phyloP scores from a whole-genome alignment of 805 yeast species.

The Wickerhamomyces alni region DNA sequence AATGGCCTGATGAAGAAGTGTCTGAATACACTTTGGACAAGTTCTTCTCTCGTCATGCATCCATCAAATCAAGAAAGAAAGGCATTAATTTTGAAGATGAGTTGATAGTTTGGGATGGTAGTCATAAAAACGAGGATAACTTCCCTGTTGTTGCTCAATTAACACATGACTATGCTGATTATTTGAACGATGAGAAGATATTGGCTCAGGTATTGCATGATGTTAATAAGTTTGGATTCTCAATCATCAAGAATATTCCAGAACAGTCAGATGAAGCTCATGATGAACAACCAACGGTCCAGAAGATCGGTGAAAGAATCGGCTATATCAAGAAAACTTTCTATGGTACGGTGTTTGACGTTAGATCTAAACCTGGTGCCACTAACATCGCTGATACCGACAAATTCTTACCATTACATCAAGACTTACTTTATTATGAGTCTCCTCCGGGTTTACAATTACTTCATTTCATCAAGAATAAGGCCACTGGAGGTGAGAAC shows the following conservation, averaged over 20 bases:
- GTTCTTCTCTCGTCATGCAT: conserved; percentile 42
- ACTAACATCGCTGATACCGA: conserved; percentile 67
- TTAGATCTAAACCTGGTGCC: conserved; percentile 45
- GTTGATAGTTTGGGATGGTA: conserved; percentile 42
- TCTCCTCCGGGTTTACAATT: conserved; percentile 78
- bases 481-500: conserved; percentile 59
- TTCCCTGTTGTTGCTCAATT: conserved; percentile 10
- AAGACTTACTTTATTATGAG: conserved; percentile 72
- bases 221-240: conserved; percentile 51
- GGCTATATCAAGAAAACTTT: conserved; percentile 70
- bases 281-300: conserved; percentile 28
- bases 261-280: conserved; percentile 26
- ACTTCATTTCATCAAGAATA: conserved; percentile 51
- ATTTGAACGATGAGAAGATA: conserved; percentile 8
- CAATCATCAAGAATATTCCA: conserved; percentile 50
- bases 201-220: conserved; percentile 35
- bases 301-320: conserved; percentile 43
- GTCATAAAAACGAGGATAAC: conserved; percentile 5
- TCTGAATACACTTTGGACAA: conserved; percentile 33
- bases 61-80: conserved; percentile 23
- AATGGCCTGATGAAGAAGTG: conserved; percentile 42
- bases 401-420: conserved; percentile 62
- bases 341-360: conserved; percentile 69
- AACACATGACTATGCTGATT: conserved; percentile 7
- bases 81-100: conserved; percentile 30